phyloP scores from a whole-genome alignment of 2,329 filamentous ascomycete genomes.

The Neophaeococcomyces aloes region DNA sequence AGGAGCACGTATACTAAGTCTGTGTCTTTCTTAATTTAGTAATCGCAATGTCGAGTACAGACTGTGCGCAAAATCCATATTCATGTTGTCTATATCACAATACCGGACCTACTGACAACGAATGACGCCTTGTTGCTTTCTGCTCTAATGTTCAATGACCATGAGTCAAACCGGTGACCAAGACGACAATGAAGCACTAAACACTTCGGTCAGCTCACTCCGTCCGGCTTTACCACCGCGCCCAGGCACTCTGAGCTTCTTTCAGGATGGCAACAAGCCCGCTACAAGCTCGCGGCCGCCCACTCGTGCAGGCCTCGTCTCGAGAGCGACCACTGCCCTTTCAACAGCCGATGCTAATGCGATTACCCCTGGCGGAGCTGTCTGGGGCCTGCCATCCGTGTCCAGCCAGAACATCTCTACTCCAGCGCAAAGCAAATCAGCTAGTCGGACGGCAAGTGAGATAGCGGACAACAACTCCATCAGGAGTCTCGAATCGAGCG shows the following conservation, averaged over 20 bases:
- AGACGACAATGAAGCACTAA: slow-evolving; percentile 11
- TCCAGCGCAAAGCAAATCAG: slow-evolving; percentile 26
- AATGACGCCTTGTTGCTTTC: neutral
- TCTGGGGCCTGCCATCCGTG: slow-evolving; percentile 60
- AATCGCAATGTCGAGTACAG: too few relatives aligned
- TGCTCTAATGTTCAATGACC: neutral
- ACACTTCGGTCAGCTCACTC: slow-evolving; percentile 25
- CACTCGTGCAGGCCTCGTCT: slow-evolving; percentile 34
- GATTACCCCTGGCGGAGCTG: slow-evolving; percentile 48
- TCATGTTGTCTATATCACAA: neutral
- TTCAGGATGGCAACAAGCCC: slow-evolving; percentile 10
- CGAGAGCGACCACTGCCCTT: slow-evolving; percentile 72
- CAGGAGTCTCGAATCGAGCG: slow-evolving; percentile 41
- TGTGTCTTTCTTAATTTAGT: too few relatives aligned
- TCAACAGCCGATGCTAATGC: slow-evolving; percentile 73
- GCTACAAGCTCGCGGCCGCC: slow-evolving; percentile 23
- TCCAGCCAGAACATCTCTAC: slow-evolving; percentile 25
- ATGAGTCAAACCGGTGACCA: slow-evolving; percentile 3
- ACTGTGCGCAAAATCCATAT: too few relatives aligned
- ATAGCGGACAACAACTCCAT: slow-evolving; percentile 40
- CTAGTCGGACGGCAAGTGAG: slow-evolving; percentile 40
- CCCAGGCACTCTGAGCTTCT: slow-evolving; percentile 27
- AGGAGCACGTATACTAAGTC: too few relatives aligned
- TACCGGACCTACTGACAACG: neutral
- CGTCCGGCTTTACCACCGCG: slow-evolving; percentile 39